Evolutionary conservation across 2,329 filamentous ascomycete genomes (phyloP).

Genomic region (Botrytis fabae): DNA sequence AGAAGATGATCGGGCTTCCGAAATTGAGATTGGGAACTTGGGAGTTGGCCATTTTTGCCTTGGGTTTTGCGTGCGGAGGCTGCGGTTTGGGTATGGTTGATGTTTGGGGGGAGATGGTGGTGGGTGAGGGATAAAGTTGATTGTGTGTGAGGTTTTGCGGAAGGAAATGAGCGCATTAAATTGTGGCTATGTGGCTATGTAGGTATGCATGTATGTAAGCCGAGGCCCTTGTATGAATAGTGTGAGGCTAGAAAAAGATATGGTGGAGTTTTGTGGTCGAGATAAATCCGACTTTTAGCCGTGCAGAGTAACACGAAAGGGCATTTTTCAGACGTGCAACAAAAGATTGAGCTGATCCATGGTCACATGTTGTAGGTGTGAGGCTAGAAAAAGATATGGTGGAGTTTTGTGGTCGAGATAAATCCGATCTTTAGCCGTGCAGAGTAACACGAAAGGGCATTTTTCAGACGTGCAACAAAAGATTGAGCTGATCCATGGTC

Average conservation of each 20-base stretch:
- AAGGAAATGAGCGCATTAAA: neutral
- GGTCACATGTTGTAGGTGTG: neutral
- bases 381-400: neutral
- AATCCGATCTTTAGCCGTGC: neutral
- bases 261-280: neutral
- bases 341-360: accelerated
- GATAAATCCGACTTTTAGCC: neutral
- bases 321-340: neutral
- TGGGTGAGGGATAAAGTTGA: neutral
- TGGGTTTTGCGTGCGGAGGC: neutral
- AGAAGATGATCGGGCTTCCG: conserved; percentile 34
- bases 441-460: neutral
- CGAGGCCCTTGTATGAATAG: neutral
- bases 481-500: accelerated
- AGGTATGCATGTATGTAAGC: neutral
- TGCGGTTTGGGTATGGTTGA: neutral
- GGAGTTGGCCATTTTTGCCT: conserved; percentile 1
- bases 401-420: neutral
- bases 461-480: neutral
- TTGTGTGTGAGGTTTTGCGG: neutral
- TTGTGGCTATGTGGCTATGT: neutral
- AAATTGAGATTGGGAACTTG: conserved; percentile 25
- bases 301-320: neutral
- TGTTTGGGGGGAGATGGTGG: neutral
- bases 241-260: neutral